phyloP scores from a whole-genome alignment of 305 asterid species.

The Fraxinus nigra region DNA sequence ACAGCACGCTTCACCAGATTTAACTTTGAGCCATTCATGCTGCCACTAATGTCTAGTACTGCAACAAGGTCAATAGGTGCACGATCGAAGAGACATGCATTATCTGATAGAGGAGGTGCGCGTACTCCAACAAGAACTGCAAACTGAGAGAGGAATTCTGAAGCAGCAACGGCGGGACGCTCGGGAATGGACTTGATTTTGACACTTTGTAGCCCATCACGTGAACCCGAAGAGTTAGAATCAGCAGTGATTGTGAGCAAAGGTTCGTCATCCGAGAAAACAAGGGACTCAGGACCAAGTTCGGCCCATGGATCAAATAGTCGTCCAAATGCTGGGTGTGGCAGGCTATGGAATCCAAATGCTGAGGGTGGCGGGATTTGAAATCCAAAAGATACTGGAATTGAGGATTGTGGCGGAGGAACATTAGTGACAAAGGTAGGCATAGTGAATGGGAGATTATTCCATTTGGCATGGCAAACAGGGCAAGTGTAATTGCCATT shows the following conservation, averaged over 20 bases:
- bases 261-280: slow-evolving; percentile 32
- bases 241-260: not conserved
- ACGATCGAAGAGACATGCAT: slow-evolving; percentile 13
- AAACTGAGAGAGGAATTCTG: slow-evolving; percentile 19
- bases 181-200: slow-evolving; percentile 31
- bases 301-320: not conserved
- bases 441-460: slow-evolving; percentile 1
- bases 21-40: slow-evolving; percentile 32
- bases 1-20: slow-evolving; percentile 41
- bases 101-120: slow-evolving; percentile 27
- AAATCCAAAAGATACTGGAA: not conserved
- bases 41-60: slow-evolving; percentile 45
- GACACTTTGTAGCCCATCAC: slow-evolving; percentile 3
- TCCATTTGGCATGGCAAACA: slow-evolving; percentile 31
- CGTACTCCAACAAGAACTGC: slow-evolving; percentile 32
- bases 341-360: not conserved
- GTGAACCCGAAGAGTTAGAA: not conserved
- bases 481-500: slow-evolving; percentile 29
- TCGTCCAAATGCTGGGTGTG: not conserved
- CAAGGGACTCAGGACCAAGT: not conserved
- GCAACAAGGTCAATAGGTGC: slow-evolving; percentile 43
- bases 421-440: not conserved
- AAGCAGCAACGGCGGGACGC: slow-evolving; percentile 19
- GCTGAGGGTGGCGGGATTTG: not conserved
- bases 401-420: not conserved